Evolutionary conservation across 768 basidiomycete species (phyloP).

Genomic region (Suillus alpinus): DNA sequence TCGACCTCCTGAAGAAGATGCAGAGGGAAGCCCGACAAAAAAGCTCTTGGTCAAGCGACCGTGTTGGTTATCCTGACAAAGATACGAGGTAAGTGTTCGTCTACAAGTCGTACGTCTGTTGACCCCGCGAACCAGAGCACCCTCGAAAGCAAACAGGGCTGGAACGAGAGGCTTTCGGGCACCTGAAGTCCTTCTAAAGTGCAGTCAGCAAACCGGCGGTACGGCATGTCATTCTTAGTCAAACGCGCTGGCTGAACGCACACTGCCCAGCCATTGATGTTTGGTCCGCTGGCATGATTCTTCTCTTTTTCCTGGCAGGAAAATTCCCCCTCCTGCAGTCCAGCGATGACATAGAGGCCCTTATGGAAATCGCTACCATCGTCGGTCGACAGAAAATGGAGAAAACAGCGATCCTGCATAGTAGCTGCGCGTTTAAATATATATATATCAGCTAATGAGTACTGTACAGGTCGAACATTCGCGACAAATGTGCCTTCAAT

Average conservation of each 20-base stretch:
- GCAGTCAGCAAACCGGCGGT: slow-evolving; percentile 91
- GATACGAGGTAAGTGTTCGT: slow-evolving; percentile 56
- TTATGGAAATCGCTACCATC: slow-evolving; percentile 91
- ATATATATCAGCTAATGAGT: slow-evolving; percentile 5
- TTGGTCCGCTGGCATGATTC: slow-evolving; percentile 91
- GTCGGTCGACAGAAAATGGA: slow-evolving; percentile 85
- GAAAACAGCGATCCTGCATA: slow-evolving; percentile 81
- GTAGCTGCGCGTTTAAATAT: slow-evolving; percentile 43
- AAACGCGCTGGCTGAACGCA: slow-evolving; percentile 9
- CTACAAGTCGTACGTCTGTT: neutral
- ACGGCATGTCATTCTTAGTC: slow-evolving; percentile 23
- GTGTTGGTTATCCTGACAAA: slow-evolving; percentile 75
- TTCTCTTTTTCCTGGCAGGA: slow-evolving; percentile 86
- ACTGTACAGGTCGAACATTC: slow-evolving; percentile 74
- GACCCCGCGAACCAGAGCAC: slow-evolving; percentile 47
- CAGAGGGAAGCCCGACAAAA: slow-evolving; percentile 61
- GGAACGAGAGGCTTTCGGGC: slow-evolving; percentile 97
- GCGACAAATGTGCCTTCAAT: slow-evolving; percentile 87
- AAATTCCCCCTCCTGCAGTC: slow-evolving; percentile 96
- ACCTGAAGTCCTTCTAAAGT: slow-evolving; percentile 94
- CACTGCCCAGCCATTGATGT: slow-evolving; percentile 79
- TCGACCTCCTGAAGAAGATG: slow-evolving; percentile 49
- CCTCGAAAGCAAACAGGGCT: slow-evolving; percentile 91
- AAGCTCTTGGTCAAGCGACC: slow-evolving; percentile 54
- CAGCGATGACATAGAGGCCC: slow-evolving; percentile 89